A percentile compares a stretch with the other conserved stretches of the same genome.
phyloP scores from a whole-genome alignment of 495 filamentous ascomycete species.

The Hypoxylon intermedium region DNA sequence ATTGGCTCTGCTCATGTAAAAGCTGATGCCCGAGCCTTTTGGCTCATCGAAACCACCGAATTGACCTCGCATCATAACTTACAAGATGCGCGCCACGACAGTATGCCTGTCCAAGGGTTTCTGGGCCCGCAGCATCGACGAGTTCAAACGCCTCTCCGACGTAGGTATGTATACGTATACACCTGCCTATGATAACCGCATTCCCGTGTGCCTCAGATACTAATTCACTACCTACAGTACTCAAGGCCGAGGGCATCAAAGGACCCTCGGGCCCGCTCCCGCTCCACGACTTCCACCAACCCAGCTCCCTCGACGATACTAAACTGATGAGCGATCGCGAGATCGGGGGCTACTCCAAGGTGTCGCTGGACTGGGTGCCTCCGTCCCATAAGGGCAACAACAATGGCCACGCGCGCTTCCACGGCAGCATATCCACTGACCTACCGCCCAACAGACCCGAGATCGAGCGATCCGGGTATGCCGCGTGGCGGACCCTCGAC shows the following conservation, averaged over 20 bases:
- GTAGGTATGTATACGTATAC: slow-evolving; percentile 52
- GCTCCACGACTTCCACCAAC: slow-evolving; percentile 70
- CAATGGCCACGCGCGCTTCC: slow-evolving; percentile 70
- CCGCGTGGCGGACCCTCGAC: slow-evolving; percentile 80
- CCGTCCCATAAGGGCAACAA: slow-evolving; percentile 47
- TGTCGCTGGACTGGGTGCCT: slow-evolving; percentile 71
- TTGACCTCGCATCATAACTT: slow-evolving; percentile 21
- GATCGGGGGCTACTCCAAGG: slow-evolving; percentile 83
- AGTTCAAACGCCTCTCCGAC: slow-evolving; percentile 54
- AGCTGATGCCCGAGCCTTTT: slow-evolving; percentile 40
- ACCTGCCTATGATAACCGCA: background rate
- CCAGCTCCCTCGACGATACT: slow-evolving; percentile 66
- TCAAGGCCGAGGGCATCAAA: slow-evolving; percentile 62
- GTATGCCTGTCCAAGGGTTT: slow-evolving; percentile 52
- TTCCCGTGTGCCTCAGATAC: background rate
- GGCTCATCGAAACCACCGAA: slow-evolving; percentile 32
- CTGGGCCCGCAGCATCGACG: slow-evolving; percentile 53
- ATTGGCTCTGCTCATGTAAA: slow-evolving; percentile 34
- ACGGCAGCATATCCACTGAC: slow-evolving; percentile 85
- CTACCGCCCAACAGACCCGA: slow-evolving; percentile 77
- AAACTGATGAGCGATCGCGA: slow-evolving; percentile 87
- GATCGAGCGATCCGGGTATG: slow-evolving; percentile 79
- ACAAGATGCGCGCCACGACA: slow-evolving; percentile 53
- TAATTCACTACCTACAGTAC: slow-evolving; percentile 34
- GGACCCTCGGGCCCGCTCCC: slow-evolving; percentile 62